A percentile compares a stretch with the other conserved stretches of the same genome.
Conservation (phyloP, 1,284 basidiomycete genomes). For the Sphaerobolus stellatus region DNA sequence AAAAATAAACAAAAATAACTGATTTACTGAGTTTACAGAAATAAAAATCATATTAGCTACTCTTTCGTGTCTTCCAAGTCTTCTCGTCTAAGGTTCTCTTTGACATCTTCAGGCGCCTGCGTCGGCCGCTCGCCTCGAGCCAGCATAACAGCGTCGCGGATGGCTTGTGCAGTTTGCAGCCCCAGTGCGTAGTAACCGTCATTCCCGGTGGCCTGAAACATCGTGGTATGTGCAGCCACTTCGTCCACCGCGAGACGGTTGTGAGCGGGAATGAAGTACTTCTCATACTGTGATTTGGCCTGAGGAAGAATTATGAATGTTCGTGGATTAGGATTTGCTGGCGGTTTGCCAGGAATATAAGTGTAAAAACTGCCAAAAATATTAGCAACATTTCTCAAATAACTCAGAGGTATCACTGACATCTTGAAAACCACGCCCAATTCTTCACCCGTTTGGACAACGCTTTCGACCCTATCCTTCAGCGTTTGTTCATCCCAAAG, state of each 20-base stretch:
- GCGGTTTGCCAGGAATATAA: conserved; percentile 60
- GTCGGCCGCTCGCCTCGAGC: too few relatives aligned
- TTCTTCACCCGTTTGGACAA: conserved; percentile 59
- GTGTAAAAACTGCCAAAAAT: conserved; percentile 67
- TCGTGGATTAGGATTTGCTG: conserved; percentile 50
- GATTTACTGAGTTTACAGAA: too few relatives aligned
- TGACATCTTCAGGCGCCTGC: too few relatives aligned
- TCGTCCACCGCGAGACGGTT: conserved; percentile 78
- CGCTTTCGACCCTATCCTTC: conserved; percentile 57
- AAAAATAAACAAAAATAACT: too few relatives aligned
- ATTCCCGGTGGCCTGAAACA: conserved; percentile 84
- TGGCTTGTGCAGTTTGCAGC: conserved; percentile 57
- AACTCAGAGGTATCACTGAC: conserved; percentile 44
- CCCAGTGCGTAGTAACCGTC: conserved; percentile 90
- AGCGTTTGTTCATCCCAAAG: conserved; percentile 81
- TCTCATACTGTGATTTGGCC: conserved; percentile 45
- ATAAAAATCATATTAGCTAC: too few relatives aligned
- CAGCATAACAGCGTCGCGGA: conserved; percentile 52
- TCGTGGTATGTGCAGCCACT: conserved; percentile 83
- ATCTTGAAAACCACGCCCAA: conserved; percentile 71
- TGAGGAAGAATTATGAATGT: conserved; percentile 79
- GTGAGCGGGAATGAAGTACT: conserved; percentile 59
- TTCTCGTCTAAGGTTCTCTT: too few relatives aligned
- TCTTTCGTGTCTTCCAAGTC: too few relatives aligned
- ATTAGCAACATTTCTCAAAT: conserved; percentile 8